Conservation (phyloP, 441 rosid genomes). For the Euphorbia celastroides region DNA sequence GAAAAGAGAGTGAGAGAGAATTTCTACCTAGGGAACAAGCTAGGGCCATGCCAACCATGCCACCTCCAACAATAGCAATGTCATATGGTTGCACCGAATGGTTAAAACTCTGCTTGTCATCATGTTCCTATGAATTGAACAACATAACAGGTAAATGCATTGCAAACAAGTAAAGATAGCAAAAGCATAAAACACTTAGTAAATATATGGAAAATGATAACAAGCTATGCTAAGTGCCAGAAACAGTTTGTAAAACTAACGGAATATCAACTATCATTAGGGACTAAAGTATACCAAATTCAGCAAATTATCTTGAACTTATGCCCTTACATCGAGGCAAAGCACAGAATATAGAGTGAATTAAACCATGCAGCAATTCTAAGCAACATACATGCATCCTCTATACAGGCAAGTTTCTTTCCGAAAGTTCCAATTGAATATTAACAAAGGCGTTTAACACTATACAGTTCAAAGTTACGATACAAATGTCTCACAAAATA, state of each 20-base stretch:
- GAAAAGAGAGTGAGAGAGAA: not conserved
- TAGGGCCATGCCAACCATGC: constrained; percentile 96
- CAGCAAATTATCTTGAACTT: not conserved
- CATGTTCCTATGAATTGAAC: constrained; percentile 28
- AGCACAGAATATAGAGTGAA: not conserved
- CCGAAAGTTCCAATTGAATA: not conserved
- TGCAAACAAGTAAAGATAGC: not conserved
- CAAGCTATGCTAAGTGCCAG: constrained; percentile 2
- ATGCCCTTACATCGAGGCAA: not conserved
- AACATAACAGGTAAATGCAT: constrained; percentile 11
- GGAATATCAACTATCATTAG: not conserved
- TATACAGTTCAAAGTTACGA: not conserved
- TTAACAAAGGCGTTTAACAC: not conserved
- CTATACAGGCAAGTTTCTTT: no score
- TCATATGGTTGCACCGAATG: constrained; percentile 47
- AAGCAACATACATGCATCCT: not conserved
- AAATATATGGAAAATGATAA: not conserved
- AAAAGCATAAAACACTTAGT: not conserved
- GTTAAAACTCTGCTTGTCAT: constrained; percentile 24
- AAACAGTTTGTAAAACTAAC: not conserved
- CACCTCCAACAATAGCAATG: constrained; percentile 91
- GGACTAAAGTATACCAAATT: not conserved
- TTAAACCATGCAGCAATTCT: not conserved
- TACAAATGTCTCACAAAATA: not conserved
- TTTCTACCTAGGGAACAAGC: constrained; percentile 82